These are phyloP conservation scores for Solanum virginianum DNA, from an alignment of 257 asterid genomes.

Conservation along the genomic window DNA sequence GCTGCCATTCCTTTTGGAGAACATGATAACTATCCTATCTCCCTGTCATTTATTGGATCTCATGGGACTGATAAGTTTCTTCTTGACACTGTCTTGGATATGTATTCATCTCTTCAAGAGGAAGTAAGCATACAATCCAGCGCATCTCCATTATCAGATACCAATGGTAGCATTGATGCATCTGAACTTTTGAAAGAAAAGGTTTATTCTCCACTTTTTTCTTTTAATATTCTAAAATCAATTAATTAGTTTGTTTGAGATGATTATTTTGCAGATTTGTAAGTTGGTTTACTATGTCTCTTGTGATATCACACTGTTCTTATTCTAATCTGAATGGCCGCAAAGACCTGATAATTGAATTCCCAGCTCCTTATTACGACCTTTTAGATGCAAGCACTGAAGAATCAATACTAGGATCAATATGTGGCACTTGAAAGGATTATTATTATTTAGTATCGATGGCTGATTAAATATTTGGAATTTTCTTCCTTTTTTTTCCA, in stretches of 20 bases:
- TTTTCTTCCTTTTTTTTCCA: not conserved
- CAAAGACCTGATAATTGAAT: not conserved
- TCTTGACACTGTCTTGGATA: constrained; percentile 80
- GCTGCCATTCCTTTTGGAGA: constrained; percentile 71
- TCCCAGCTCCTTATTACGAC: not conserved
- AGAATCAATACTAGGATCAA: not conserved
- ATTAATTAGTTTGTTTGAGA: not conserved
- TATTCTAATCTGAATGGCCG: not conserved
- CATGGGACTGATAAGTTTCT: constrained; percentile 82
- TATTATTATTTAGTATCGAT: not conserved
- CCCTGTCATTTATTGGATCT: constrained; percentile 71
- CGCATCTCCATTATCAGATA: constrained; percentile 36
- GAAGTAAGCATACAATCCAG: constrained; percentile 30
- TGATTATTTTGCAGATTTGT: not conserved
- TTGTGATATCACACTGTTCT: not conserved
- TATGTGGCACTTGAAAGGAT: not conserved
- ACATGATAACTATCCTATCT: constrained; percentile 52
- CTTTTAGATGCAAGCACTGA: not conserved
- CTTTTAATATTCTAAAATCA: not conserved
- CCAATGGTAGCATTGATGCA: constrained; percentile 51
- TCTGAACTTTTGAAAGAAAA: constrained; percentile 86
- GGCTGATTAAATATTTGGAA: not conserved
- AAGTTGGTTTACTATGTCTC: not conserved
- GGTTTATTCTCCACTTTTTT: constrained; percentile 23
- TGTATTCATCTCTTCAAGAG: constrained; percentile 69